Conservation (phyloP, 345 rosid species). For the Gynandropsis gynandra region DNA sequence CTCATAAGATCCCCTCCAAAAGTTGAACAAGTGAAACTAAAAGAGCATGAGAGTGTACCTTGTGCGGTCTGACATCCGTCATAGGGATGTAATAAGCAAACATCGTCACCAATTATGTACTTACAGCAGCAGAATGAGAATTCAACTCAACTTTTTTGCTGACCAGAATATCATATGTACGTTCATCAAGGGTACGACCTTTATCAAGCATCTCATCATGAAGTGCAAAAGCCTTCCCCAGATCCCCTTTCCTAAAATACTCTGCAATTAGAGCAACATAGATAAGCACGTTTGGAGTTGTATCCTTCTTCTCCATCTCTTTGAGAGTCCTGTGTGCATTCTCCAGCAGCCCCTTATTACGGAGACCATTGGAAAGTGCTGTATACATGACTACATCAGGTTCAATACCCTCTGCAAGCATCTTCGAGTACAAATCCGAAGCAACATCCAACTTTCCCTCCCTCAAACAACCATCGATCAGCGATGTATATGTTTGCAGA, state of each 20-base stretch:
- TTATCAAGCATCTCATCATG: slow-evolving; percentile 72
- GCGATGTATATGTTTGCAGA: slow-evolving; percentile 52
- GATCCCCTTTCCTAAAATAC: slow-evolving; percentile 53
- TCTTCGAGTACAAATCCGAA: slow-evolving; percentile 52
- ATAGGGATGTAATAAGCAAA: too few species aligned
- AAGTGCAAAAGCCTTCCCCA: slow-evolving; percentile 57
- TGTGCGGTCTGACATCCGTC: too few species aligned
- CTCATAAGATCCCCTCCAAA: too few species aligned
- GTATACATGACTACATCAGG: slow-evolving; percentile 44
- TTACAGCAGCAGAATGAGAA: slow-evolving; percentile 13
- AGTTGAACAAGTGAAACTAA: too few species aligned
- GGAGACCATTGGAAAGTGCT: slow-evolving; percentile 54
- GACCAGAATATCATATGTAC: slow-evolving; percentile 49
- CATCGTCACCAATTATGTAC: neutral
- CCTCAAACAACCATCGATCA: slow-evolving; percentile 67
- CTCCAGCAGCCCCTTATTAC: slow-evolving; percentile 47
- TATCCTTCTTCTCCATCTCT: slow-evolving; percentile 40
- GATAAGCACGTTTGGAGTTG: slow-evolving; percentile 44
- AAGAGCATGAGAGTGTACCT: too few species aligned
- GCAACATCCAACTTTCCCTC: slow-evolving; percentile 44
- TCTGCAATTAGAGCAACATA: slow-evolving; percentile 58
- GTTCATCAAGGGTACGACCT: slow-evolving; percentile 57
- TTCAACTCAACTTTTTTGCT: slow-evolving; percentile 31
- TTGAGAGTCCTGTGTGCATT: slow-evolving; percentile 49
- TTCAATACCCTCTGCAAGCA: slow-evolving; percentile 47